A percentile compares a stretch with the other conserved stretches of the same genome.
Conservation (phyloP, 345 rosid genomes). For the Psidium friedrichsthalianum region DNA sequence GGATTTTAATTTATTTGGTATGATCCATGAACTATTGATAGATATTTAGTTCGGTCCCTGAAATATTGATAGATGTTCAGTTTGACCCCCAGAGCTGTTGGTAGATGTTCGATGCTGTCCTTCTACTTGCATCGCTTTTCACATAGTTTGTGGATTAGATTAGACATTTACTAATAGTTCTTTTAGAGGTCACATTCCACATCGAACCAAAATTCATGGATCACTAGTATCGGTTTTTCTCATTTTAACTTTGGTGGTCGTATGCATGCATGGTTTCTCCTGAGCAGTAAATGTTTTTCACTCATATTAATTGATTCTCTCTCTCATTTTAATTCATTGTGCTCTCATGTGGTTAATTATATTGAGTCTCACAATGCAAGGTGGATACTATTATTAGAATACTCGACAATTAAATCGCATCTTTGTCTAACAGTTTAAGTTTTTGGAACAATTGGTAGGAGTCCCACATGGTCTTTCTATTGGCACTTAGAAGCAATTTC, state of each 20-base stretch:
- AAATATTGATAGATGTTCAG: background rate
- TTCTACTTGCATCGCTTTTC: background rate
- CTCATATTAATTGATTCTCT: background rate
- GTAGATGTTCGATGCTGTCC: accelerated
- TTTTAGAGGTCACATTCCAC: accelerated
- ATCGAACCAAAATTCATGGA: background rate
- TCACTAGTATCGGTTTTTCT: background rate
- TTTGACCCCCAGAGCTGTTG: too few relatives aligned
- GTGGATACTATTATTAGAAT: background rate
- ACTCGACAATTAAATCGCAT: background rate
- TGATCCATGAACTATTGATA: accelerated
- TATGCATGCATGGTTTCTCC: background rate
- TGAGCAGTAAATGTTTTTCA: background rate
- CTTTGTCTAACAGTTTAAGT: background rate
- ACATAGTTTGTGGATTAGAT: background rate
- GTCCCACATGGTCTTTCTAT: accelerated
- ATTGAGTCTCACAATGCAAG: background rate
- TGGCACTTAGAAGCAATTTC: accelerated
- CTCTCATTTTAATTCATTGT: background rate
- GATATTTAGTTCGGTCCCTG: accelerated
- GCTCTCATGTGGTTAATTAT: background rate
- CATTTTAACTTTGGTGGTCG: background rate
- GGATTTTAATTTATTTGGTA: background rate
- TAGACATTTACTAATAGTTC: background rate
- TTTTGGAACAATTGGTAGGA: background rate